These are phyloP conservation scores for Cladosporium sp. DNA, from an alignment of 2,329 filamentous ascomycete species.

Conservation along the genomic window DNA sequence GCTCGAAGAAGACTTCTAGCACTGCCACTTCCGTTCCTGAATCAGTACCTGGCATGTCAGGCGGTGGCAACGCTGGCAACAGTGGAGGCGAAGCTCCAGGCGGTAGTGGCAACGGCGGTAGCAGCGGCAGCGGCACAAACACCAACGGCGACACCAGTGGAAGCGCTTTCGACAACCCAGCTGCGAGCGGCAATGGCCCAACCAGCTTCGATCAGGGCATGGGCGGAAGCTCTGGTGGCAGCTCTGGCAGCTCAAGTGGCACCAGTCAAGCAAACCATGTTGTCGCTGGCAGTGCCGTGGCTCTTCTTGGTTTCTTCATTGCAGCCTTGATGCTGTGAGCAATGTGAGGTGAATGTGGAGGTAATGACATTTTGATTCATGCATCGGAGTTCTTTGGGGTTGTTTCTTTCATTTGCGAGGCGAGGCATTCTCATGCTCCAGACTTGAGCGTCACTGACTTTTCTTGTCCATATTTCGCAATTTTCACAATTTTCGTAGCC, in stretches of 20 bases:
- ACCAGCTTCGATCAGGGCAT: conserved; percentile 31
- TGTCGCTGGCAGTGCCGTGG: conserved; percentile 39
- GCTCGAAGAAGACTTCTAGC: conserved; percentile 27
- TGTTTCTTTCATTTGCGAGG: conserved; percentile 17
- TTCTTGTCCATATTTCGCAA: conserved; percentile 9
- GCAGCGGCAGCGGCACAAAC: conserved; percentile 35
- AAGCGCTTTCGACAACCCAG: conserved; percentile 21
- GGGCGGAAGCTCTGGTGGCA: conserved; percentile 11
- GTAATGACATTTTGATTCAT: conserved; percentile 6
- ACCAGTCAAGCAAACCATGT: conserved; percentile 33
- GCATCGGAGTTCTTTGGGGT: conserved; percentile 1
- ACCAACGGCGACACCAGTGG: conserved; percentile 24
- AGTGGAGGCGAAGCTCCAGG: conserved; percentile 25
- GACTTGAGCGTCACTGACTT: conserved; percentile 5
- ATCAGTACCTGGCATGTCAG: conserved; percentile 58
- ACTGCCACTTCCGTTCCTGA: conserved; percentile 36
- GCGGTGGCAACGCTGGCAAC: conserved; percentile 33
- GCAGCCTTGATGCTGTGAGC: conserved; percentile 38
- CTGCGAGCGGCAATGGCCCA: conserved; percentile 27
- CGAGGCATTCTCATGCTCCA: conserved; percentile 15
- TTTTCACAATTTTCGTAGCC: conserved; percentile 1
- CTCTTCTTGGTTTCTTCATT: conserved; percentile 40
- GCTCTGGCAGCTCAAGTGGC: conserved; percentile 28
- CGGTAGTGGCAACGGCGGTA: not conserved
- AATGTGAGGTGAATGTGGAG: not conserved